Base-by-base conservation (phyloP, 179 eudicot genomes). In the Spergularia azorica region DNA sequence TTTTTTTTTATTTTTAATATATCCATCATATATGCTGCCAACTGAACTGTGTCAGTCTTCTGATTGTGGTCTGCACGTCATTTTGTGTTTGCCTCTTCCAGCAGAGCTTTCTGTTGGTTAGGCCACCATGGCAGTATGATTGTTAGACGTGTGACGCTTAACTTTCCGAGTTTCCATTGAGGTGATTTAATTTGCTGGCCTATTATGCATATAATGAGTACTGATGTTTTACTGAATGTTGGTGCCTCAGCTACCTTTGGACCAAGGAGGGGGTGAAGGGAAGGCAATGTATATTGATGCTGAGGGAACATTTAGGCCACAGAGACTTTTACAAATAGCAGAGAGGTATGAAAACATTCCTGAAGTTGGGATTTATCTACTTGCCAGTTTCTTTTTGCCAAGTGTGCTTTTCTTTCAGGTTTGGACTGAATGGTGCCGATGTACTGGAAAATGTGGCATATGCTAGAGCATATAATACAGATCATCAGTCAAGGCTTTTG, bases 251-350 rank as follows among this genome's bases (percentile, higher is more conserved):
- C 97, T 95, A 80, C 97, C 97, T 48, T 71, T 95, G 78, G 97
- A 95, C 77, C 97, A 95, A 87, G 98, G 98, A 63, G 98, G 98
- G 63, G 98, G 98, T 82, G 97, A 95, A 81, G 97, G 98, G 73
- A 95, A 95, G 86, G 98, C 98, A 57, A 93, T 95, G 98, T 95
- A 95, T 76, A 95, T 95, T 73, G 98, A 95, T 80, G 98, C 98
- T 20, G 97, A 95, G 74, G 98, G 98, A 36, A 93, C 97, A 66
- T 95, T 95, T 84, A 93, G 98, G 80, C 98, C 97, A 11, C 98
- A 95, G 77, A 85, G 98, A 73, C 97, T 95, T 60, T 76, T 95
- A 77, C 98, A 95, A 78, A 95, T 95, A 77, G 98, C 97, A 63
- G 98, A 93, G 74, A 95, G 97, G 97, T 95, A 54, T 79, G 46